phyloP scores from a whole-genome alignment of 148 eudicot genomes.

The Fagopyrum esculentum region DNA sequence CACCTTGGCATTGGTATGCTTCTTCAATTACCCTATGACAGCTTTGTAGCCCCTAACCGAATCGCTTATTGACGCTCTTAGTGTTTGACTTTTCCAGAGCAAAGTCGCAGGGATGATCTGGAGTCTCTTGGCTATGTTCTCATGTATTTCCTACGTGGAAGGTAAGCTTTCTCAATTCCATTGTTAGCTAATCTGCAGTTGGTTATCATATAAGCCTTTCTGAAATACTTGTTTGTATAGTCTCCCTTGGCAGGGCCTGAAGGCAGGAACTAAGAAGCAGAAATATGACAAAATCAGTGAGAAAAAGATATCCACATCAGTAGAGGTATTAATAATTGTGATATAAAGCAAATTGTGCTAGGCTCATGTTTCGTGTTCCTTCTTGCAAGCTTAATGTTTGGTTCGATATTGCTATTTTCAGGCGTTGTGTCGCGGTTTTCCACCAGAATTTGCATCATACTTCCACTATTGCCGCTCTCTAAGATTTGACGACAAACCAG shows the following conservation, averaged over 20 bases:
- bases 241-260: conserved; percentile 98
- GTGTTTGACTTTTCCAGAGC: conserved; percentile 37
- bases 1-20: conserved; percentile 89
- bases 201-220: neutral
- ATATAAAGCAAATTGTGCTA: neutral
- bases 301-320: conserved; percentile 81
- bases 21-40: neutral
- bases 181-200: neutral
- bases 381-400: neutral
- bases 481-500: conserved; percentile 93
- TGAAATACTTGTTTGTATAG: conserved; percentile 29
- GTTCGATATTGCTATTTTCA: conserved; percentile 19
- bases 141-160: conserved; percentile 88
- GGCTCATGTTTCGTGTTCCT: neutral
- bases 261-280: conserved; percentile 91
- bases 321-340: conserved; percentile 52
- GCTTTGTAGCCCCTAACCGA: neutral
- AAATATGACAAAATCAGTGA: conserved; percentile 92
- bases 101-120: conserved; percentile 95
- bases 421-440: conserved; percentile 85
- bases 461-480: conserved; percentile 92
- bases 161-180: conserved; percentile 32
- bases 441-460: conserved; percentile 86
- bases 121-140: conserved; percentile 97
- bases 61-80: neutral